Evolutionary conservation across 192 early-diverging fungal genomes (phyloP), one percentile per base, ranked within the genome.

Genomic region (Piromyces sp.): DNA sequence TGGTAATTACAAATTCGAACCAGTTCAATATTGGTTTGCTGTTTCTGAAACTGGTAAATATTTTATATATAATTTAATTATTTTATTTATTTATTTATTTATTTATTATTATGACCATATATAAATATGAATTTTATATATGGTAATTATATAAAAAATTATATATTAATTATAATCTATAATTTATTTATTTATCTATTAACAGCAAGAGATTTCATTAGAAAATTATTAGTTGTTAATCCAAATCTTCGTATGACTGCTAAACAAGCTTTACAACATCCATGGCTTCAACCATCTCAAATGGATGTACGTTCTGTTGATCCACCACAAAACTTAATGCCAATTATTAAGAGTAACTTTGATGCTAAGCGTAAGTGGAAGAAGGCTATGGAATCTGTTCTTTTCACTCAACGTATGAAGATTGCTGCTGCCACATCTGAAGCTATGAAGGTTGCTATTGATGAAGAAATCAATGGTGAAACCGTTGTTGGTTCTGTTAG

Each of bases 211-310:
- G 83, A 92, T 80, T 95, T 96, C 86, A 92, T 96, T 51, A 80
- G 82, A 9, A 83, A 87, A 29, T 87, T 94, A n/a, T 85, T 96
- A 84, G 87, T 88, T 1, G 88, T 89, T 30, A 91, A 93, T 81
- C 93, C 94, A n/a, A 82, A 80, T 7, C 79, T 83, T 29, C 90
- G 95, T 16, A 89, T 94, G 86, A 95, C 93, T 2, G 95, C 92
- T 13, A 84, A 86, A 19, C 87, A 93, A 87, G 95, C 95, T 0
- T 85, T 96, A 78, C 79, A 86, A 37, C 95, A 96, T 79, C 91
- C 93, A 28, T 96, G 95, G 95, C 82, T 96, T n/a, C 51, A 68
- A 68, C 51, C 22, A 68, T 22, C 51, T 6, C 5, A n/a, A 68
- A 7, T 68, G 2, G n/a, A 68, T 68, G 26, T 11, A 5, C 51